Base-by-base conservation (phyloP, 768 basidiomycete genomes). In the Rubroboletus pulcherrimus region DNA sequence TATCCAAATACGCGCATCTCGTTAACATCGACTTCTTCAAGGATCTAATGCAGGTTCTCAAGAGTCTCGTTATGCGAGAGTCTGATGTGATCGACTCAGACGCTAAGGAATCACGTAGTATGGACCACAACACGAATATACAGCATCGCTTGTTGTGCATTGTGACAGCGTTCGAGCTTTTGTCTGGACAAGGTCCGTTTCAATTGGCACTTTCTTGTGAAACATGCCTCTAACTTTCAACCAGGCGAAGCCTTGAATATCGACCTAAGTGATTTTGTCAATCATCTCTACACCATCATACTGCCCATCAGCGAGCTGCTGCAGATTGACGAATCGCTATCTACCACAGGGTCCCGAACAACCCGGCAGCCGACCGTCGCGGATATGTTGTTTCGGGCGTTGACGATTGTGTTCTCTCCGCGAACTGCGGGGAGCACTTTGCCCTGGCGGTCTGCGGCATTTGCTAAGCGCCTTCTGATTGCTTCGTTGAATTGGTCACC, bases 1-100 rank as follows among this genome's bases (percentile, higher is more conserved):
- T 98, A 64, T 86, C 94, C 3, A 87, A 85, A 74, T 98, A 92
- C 67, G 89, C 96, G 1, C 97, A 98, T 69, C 83, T 98, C 55
- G 93, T 99, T 71, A 99, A 97, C 72, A 83, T 98, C 63, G 95
- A 99, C 71, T 98, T 99, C 75, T 99, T 98, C 83, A 87, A 88
- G 66, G 97, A 99, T 74, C 78, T 99, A 45, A 81, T 99, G 77
- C 78, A 83, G 51, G 91, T 94, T 6, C 77, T 99, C 34, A 90
- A 90, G 73, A 80, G 79, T 55, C 81, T 95, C 55, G 83, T 95
- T 63, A 66, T 75, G 49, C 83, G 82, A 57, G 77, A 79, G 40
- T 57, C 60, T 41, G 75, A 76, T 44, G 73, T 74, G 54, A 73
- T 75, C 30, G 73, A 76, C n/a, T 73, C 71, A 26, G 74, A 70